Conservation (phyloP, 805 yeast genomes). For the Wickerhamomyces alni region DNA sequence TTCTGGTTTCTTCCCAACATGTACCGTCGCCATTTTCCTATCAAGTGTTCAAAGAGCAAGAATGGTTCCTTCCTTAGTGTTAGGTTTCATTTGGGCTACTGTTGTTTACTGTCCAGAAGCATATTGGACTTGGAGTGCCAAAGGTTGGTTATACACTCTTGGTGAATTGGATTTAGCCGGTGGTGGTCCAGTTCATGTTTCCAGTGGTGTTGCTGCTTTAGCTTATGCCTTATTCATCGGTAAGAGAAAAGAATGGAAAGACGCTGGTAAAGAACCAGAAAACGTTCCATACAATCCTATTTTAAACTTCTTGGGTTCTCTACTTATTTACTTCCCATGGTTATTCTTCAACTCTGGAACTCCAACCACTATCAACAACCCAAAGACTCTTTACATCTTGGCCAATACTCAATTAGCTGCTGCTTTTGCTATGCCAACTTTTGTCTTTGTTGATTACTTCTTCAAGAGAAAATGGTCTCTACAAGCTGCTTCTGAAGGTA, state of each 20-base stretch:
- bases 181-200: slow-evolving; percentile 95
- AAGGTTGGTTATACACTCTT: slow-evolving; percentile 90
- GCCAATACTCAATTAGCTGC: slow-evolving; percentile 90
- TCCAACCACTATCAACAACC: slow-evolving; percentile 63
- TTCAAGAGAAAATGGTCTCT: slow-evolving; percentile 86
- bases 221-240: slow-evolving; percentile 77
- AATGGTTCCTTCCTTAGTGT: slow-evolving; percentile 72
- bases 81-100: slow-evolving; percentile 82
- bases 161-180: slow-evolving; percentile 99
- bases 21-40: slow-evolving; percentile 81
- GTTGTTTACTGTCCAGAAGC: slow-evolving; percentile 89
- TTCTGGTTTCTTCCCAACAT: slow-evolving; percentile 85
- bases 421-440: slow-evolving; percentile 79
- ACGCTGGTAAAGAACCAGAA: slow-evolving; percentile 43
- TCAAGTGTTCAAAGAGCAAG: slow-evolving; percentile 93
- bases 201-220: slow-evolving; percentile 87
- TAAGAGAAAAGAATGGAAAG: slow-evolving; percentile 49
- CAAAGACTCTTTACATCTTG: slow-evolving; percentile 82
- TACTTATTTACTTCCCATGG: slow-evolving; percentile 94
- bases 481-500: slow-evolving; percentile 90
- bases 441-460: slow-evolving; percentile 83
- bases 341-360: slow-evolving; percentile 91
- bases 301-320: slow-evolving; percentile 81
- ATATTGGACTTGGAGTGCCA: slow-evolving; percentile 90
- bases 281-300: slow-evolving; percentile 91